phyloP scores from a whole-genome alignment of 129 eudicot species.

The Gnaphalium uliginosum region DNA sequence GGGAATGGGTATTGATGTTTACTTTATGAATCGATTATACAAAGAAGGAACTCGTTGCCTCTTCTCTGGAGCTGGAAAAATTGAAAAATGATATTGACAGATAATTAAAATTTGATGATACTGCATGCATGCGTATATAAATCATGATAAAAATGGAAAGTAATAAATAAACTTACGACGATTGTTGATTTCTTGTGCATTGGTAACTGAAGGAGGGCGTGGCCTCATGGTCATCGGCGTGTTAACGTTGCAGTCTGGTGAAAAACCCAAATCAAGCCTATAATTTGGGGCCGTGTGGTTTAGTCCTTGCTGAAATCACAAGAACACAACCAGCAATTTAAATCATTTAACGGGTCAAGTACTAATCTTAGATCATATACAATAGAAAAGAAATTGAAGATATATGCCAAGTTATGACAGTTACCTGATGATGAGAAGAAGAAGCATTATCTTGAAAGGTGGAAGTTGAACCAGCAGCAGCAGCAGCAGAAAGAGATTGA shows the following conservation, averaged over 20 bases:
- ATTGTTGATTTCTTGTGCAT: constrained; percentile 54
- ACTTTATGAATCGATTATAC: constrained; percentile 87
- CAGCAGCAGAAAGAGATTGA: constrained; percentile 21
- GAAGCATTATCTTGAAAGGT: constrained; percentile 28
- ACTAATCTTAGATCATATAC: not conserved
- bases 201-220: constrained; percentile 23
- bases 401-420: not conserved
- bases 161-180: constrained; percentile 29
- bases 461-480: constrained; percentile 22
- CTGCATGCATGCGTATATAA: not conserved
- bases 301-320: constrained; percentile 40
- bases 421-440: constrained; percentile 20
- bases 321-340: not conserved
- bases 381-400: too few relatives aligned
- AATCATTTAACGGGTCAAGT: not conserved
- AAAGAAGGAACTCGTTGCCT: constrained; percentile 95
- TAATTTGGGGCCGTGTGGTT: constrained; percentile 43
- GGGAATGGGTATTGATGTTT: not conserved
- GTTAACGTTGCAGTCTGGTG: constrained; percentile 38
- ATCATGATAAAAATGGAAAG: not conserved
- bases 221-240: constrained; percentile 43
- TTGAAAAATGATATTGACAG: too few relatives aligned
- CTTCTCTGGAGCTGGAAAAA: constrained; percentile 80
- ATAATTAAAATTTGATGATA: not conserved
- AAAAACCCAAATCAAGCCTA: constrained; percentile 57